phyloP scores from a whole-genome alignment of 2,329 filamentous ascomycete species.

The Thielaviopsis cerberus region DNA sequence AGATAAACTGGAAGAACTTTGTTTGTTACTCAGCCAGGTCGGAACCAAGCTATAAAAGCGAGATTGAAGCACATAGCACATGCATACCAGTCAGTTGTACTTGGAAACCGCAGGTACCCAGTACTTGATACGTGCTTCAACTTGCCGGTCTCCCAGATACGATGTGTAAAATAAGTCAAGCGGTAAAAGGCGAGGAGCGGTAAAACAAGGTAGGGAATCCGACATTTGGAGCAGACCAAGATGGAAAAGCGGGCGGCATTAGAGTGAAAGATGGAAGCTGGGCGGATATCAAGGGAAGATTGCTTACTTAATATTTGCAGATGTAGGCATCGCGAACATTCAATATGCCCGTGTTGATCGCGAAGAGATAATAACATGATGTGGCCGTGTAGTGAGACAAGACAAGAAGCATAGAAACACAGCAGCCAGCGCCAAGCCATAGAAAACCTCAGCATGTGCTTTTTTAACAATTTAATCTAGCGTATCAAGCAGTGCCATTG shows the following conservation, averaged over 20 bases:
- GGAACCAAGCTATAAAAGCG: too few species aligned
- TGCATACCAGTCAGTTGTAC: background rate
- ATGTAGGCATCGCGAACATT: too few species aligned
- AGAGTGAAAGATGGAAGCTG: background rate
- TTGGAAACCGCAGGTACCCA: background rate
- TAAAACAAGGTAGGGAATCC: background rate
- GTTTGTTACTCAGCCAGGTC: too few species aligned
- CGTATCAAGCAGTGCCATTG: too few species aligned
- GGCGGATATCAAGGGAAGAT: background rate
- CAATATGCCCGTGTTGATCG: background rate
- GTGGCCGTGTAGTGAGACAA: too few species aligned
- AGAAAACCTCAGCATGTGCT: too few species aligned
- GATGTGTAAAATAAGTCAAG: background rate
- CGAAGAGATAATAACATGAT: too few species aligned
- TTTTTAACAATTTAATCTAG: too few species aligned
- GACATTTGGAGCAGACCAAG: background rate
- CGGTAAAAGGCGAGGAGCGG: background rate
- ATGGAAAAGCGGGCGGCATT: background rate
- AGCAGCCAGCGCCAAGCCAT: too few species aligned
- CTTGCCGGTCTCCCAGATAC: too few species aligned
- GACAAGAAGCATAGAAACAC: too few species aligned
- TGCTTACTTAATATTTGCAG: background rate
- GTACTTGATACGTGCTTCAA: too few species aligned
- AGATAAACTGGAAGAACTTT: background rate
- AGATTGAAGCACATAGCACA: background rate